Evolutionary conservation across 139 green algal genomes (phyloP).

Genomic region (Chlorella sorokiniana): DNA sequence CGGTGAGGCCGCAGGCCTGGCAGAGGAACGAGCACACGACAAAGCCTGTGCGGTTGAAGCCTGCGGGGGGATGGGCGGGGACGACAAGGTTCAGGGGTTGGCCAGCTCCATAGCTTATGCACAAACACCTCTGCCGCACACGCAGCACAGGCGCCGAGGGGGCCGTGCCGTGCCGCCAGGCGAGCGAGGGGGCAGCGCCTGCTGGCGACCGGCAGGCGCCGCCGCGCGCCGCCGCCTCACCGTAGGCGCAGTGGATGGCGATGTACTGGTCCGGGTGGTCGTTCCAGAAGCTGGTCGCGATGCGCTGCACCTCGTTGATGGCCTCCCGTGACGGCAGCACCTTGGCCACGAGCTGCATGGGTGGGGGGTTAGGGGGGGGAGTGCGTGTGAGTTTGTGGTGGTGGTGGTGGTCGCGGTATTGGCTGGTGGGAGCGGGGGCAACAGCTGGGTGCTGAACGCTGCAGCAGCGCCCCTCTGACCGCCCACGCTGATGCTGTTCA

Average conservation of each 20-base stretch:
- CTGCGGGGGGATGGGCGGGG: slow-evolving; percentile 17
- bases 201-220: too few species aligned
- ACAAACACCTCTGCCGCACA: background rate
- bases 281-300: slow-evolving; percentile 62
- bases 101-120: background rate
- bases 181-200: too few species aligned
- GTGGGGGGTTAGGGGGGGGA: too few species aligned
- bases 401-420: too few species aligned
- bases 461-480: too few species aligned
- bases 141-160: too few species aligned
- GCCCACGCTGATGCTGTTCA: too few species aligned
- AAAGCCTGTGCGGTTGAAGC: slow-evolving; percentile 93
- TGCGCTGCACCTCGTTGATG: slow-evolving; percentile 60
- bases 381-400: too few species aligned
- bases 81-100: background rate
- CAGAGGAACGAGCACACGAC: slow-evolving; percentile 83
- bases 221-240: too few species aligned
- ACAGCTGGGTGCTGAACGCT: too few species aligned
- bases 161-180: too few species aligned
- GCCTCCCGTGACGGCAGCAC: slow-evolving; percentile 61
- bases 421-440: too few species aligned
- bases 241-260: slow-evolving; percentile 88
- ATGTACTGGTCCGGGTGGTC: slow-evolving; percentile 65
- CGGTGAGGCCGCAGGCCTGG: slow-evolving; percentile 59
- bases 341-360: slow-evolving; percentile 70